A percentile compares a stretch with the other conserved stretches of the same genome.
Evolutionary conservation across 2,329 filamentous ascomycete species (phyloP).

Genomic region (Byssothecium circinans): DNA sequence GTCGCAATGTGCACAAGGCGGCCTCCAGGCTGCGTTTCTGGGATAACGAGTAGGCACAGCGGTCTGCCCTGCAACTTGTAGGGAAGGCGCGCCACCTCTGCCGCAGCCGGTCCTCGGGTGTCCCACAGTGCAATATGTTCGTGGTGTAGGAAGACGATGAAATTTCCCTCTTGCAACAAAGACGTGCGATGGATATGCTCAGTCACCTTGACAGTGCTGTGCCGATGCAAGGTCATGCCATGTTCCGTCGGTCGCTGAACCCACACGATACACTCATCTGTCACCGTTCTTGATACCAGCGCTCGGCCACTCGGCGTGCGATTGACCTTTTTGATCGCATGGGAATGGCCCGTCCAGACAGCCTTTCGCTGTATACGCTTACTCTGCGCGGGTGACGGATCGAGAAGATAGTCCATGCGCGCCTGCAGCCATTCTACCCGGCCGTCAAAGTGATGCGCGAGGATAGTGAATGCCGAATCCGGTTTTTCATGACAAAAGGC

Average conservation of each 20-base stretch:
- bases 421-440: conserved; percentile 80
- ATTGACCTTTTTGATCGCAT: conserved; percentile 80
- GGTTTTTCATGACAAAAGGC: conserved; percentile 68
- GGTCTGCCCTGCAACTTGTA: conserved; percentile 70
- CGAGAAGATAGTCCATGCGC: conserved; percentile 77
- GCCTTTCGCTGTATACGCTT: conserved; percentile 64
- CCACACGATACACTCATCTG: conserved; percentile 84
- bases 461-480: conserved; percentile 67
- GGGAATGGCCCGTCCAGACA: conserved; percentile 82
- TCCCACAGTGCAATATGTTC: conserved; percentile 77
- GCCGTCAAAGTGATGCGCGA: conserved; percentile 85
- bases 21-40: conserved; percentile 61
- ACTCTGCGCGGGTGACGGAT: conserved; percentile 62
- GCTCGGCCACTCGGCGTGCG: conserved; percentile 80
- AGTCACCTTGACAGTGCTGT: conserved; percentile 67
- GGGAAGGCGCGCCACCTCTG: conserved; percentile 58
- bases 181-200: conserved; percentile 80
- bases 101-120: conserved; percentile 62
- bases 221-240: conserved; percentile 62
- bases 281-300: conserved; percentile 76
- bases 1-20: conserved; percentile 69
- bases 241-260: conserved; percentile 60
- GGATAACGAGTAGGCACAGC: conserved; percentile 77
- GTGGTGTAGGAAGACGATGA: conserved; percentile 78
- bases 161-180: conserved; percentile 73